These are phyloP conservation scores for Conidiobolus incongruus DNA, from an alignment of 371 early-diverging fungal species.

Conservation along the genomic window DNA sequence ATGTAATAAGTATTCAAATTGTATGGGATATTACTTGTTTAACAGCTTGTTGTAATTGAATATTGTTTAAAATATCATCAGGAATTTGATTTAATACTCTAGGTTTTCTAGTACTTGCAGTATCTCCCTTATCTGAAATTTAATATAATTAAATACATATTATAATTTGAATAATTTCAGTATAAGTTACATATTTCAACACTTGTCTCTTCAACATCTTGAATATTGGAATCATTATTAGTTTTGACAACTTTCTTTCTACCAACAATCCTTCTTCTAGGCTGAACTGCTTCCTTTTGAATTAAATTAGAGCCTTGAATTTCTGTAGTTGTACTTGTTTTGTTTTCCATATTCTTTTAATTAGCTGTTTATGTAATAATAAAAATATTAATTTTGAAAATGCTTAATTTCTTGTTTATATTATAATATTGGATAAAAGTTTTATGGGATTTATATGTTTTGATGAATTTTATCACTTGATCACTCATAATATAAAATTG, in stretches of 20 bases:
- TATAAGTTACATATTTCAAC: conserved; percentile 5
- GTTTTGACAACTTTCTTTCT: conserved; percentile 13
- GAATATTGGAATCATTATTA: conserved; percentile 10
- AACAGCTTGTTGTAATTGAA: conserved; percentile 54
- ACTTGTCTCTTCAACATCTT: conserved; percentile 30
- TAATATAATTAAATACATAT: neutral
- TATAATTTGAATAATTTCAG: neutral
- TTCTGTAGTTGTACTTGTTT: no score
- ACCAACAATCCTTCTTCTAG: conserved; percentile 36
- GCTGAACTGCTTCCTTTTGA: conserved; percentile 10
- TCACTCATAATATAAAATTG: no score
- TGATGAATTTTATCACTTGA: no score
- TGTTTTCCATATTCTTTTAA: no score
- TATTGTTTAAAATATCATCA: conserved; percentile 58
- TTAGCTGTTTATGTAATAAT: no score
- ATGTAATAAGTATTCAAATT: neutral
- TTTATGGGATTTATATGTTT: no score
- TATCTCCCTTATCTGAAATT: conserved; percentile 1
- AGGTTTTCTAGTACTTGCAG: conserved; percentile 8
- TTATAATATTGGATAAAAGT: no score
- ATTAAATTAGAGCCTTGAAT: no score
- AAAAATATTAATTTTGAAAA: no score
- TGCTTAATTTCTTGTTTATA: no score
- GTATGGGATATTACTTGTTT: conserved; percentile 18
- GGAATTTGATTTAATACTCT: conserved; percentile 61